phyloP scores from a whole-genome alignment of 1,139 yeast species.

The Pichia sp. region DNA sequence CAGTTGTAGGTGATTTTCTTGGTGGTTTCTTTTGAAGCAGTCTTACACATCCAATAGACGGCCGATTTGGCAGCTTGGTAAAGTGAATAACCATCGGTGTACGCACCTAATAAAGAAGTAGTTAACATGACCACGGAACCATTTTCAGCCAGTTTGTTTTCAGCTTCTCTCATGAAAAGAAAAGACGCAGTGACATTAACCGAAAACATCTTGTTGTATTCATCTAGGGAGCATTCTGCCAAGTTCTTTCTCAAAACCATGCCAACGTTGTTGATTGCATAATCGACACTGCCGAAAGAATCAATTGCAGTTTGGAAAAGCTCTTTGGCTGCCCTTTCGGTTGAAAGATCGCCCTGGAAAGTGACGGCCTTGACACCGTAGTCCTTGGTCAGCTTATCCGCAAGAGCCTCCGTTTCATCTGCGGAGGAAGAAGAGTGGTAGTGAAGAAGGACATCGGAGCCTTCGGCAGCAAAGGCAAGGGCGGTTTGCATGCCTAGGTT shows the following conservation, averaged over 20 bases:
- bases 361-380: conserved; percentile 38
- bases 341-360: conserved; percentile 41
- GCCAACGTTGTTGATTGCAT: conserved; percentile 63
- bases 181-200: conserved; percentile 56
- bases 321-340: conserved; percentile 36
- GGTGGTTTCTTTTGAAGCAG: conserved; percentile 52
- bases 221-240: conserved; percentile 42
- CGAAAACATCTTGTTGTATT: conserved; percentile 47
- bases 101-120: conserved; percentile 62
- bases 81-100: conserved; percentile 48
- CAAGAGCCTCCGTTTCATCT: conserved; percentile 36
- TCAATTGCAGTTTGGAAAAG: conserved; percentile 43
- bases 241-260: conserved; percentile 53
- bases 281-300: conserved; percentile 45
- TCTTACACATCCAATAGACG: conserved; percentile 52
- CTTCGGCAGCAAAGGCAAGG: conserved; percentile 47
- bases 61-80: conserved; percentile 60
- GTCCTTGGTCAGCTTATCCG: conserved; percentile 32
- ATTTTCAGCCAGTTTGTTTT: conserved; percentile 40
- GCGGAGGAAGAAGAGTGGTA: conserved; percentile 43
- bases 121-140: conserved; percentile 55
- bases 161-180: conserved; percentile 55
- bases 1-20: conserved; percentile 47
- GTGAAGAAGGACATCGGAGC: conserved; percentile 52
- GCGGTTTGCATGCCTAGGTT: conserved; percentile 58